Evolutionary conservation across 805 yeast genomes (phyloP), one percentile per base, ranked within the genome.

Genomic region (Danielia oregonensis): DNA sequence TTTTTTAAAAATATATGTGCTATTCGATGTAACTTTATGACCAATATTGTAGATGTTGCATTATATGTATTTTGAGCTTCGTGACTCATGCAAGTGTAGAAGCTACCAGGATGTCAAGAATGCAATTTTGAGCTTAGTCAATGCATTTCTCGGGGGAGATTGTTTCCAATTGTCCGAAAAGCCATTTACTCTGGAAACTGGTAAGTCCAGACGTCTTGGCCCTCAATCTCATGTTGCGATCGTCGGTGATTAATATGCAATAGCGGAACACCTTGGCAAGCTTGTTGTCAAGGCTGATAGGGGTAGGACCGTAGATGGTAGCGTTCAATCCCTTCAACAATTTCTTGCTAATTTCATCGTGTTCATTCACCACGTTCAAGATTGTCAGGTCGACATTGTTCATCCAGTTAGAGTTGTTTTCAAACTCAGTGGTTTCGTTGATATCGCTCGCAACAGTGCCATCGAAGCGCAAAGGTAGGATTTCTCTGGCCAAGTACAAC

Each of bases 371-470:
- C 25, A 69, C 74, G 54, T 71, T 76, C 57, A 71, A 66, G 33
- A 81, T 79, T 24, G 81, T 71, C 46, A 81, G 86, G 55, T 82
- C 91, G 6, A 84, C 82, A 45, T 74, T 78, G 11, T 79, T 68
- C 54, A 85, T 67, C 91, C 89, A 82, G 28, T 76, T 74, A 28
- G 78, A 74, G 49, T 82, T 82, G 49, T 78, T 77, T 52, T 82
- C 88, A 55, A 82, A 81, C 51, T 82, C 91, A 13, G 78, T 57
- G 5, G 85, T 80, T 54, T 82, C 91, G 50, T 80, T 82, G 40
- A 82, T 68, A 26, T 80, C 78, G 5, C 76, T 65, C 0, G 88
- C 86, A 27, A 74, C 68, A 3, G 82, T 72, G 26, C 88, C 89
- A 48, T 83, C 82, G 46, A 80, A 79, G 47, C 86, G 66, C 39